These are phyloP conservation scores for Boletales sp. DNA, from an alignment of 768 basidiomycete species.

Conservation along the genomic window DNA sequence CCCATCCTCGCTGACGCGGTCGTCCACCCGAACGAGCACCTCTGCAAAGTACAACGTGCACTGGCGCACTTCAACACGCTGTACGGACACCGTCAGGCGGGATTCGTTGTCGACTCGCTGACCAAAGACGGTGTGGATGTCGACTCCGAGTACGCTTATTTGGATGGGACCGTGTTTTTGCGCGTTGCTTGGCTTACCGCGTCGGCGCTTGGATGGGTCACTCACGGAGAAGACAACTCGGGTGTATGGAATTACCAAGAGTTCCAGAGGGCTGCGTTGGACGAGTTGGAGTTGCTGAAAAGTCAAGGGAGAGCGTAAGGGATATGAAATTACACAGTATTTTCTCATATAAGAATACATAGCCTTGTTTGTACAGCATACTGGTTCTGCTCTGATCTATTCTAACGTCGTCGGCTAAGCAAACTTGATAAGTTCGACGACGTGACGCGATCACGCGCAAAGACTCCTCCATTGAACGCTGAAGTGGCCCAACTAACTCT, in stretches of 20 bases:
- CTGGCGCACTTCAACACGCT: conserved; percentile 42
- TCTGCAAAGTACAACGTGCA: conserved; percentile 47
- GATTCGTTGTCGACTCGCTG: conserved; percentile 29
- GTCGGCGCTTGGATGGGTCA: conserved; percentile 39
- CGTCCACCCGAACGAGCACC: conserved; percentile 57
- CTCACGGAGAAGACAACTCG: conserved; percentile 34
- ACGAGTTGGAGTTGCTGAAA: conserved; percentile 21
- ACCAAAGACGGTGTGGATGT: conserved; percentile 27
- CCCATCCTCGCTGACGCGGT: conserved; percentile 50
- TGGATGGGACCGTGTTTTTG: conserved; percentile 65
- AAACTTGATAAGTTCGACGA: too few species aligned
- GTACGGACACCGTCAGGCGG: conserved; percentile 40
- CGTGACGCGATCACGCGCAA: too few species aligned
- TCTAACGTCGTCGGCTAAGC: too few species aligned
- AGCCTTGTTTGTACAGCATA: too few species aligned
- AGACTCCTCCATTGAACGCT: too few species aligned
- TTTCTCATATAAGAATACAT: too few species aligned
- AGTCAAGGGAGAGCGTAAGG: conserved; percentile 16
- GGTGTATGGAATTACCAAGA: conserved; percentile 28
- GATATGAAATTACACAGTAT: too few species aligned
- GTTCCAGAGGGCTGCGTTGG: conserved; percentile 24
- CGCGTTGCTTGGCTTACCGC: conserved; percentile 52
- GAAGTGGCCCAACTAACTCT: too few species aligned
- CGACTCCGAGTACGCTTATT: conserved; percentile 42
- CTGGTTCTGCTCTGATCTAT: too few species aligned